These are phyloP conservation scores for Plasmodium cynomolgi DNA, from an alignment of 169 alveolate genomes.

Conservation along the genomic window DNA sequence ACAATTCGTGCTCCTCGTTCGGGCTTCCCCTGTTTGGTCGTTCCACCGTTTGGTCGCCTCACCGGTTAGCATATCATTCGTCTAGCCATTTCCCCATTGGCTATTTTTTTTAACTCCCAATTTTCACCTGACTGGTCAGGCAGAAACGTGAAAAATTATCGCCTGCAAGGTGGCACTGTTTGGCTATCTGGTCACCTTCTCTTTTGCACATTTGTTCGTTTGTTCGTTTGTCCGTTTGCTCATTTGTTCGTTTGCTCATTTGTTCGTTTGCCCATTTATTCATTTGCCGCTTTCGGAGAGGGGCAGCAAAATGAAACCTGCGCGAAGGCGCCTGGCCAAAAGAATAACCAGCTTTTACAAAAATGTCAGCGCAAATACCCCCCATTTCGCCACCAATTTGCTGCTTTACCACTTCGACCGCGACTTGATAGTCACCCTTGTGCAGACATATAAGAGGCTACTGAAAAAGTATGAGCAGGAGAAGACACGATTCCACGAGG, in stretches of 20 bases:
- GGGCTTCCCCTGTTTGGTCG: neutral
- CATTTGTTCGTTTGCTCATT: neutral
- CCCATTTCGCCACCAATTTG: conserved; percentile 40
- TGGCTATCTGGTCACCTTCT: neutral
- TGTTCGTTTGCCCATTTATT: neutral
- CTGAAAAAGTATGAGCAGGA: conserved; percentile 25
- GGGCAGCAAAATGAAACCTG: conserved; percentile 9
- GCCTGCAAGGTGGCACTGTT: neutral
- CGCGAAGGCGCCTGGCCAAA: neutral
- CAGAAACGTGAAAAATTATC: neutral
- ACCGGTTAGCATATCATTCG: neutral
- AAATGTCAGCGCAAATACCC: conserved; percentile 12
- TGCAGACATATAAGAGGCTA: conserved; percentile 10
- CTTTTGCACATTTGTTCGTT: neutral
- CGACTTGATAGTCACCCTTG: conserved; percentile 29
- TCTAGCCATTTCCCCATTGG: neutral
- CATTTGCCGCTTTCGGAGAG: neutral
- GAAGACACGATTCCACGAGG: neutral
- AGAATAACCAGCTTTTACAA: conserved; percentile 14
- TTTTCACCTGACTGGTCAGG: neutral
- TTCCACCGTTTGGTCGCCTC: neutral
- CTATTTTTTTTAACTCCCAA: neutral
- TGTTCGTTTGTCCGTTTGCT: neutral
- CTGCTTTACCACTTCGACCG: conserved; percentile 36
- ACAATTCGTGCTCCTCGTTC: neutral